phyloP scores from a whole-genome alignment of 2,329 filamentous ascomycete genomes.

The Alternaria triticimaculans region DNA sequence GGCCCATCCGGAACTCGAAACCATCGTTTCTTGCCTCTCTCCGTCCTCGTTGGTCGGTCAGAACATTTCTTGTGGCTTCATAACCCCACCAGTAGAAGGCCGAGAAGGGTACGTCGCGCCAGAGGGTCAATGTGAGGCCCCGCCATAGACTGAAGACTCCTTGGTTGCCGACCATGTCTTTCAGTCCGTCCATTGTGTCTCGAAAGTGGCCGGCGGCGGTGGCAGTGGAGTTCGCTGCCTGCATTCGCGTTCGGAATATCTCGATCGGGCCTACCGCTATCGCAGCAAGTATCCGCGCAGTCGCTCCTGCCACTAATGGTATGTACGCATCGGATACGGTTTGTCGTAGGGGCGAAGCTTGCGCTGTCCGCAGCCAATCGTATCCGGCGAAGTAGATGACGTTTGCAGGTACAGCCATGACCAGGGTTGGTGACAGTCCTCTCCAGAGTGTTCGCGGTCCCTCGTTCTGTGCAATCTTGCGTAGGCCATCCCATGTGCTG shows the following conservation, averaged over 20 bases:
- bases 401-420: slow-evolving; percentile 94
- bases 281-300: slow-evolving; percentile 80
- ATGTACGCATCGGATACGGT: slow-evolving; percentile 68
- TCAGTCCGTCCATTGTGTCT: slow-evolving; percentile 77
- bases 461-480: slow-evolving; percentile 95
- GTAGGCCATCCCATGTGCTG: slow-evolving; percentile 88
- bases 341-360: slow-evolving; percentile 72
- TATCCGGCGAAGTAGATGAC: slow-evolving; percentile 99
- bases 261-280: slow-evolving; percentile 88
- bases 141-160: slow-evolving; percentile 89
- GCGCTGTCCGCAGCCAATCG: slow-evolving; percentile 85
- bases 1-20: slow-evolving; percentile 42
- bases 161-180: slow-evolving; percentile 76
- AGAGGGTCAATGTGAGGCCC: slow-evolving; percentile 87
- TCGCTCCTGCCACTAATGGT: slow-evolving; percentile 79
- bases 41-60: slow-evolving; percentile 72
- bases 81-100: slow-evolving; percentile 99
- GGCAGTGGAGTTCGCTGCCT: slow-evolving; percentile 66
- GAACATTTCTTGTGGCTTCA: slow-evolving; percentile 75
- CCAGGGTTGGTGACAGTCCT: slow-evolving; percentile 88
- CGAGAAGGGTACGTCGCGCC: slow-evolving; percentile 97
- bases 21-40: slow-evolving; percentile 44
- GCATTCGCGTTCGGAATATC: slow-evolving; percentile 90
- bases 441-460: slow-evolving; percentile 87
- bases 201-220: slow-evolving; percentile 71